Base-by-base conservation (phyloP, 78 protist species). In the Chrysochromulina tobinii region DNA sequence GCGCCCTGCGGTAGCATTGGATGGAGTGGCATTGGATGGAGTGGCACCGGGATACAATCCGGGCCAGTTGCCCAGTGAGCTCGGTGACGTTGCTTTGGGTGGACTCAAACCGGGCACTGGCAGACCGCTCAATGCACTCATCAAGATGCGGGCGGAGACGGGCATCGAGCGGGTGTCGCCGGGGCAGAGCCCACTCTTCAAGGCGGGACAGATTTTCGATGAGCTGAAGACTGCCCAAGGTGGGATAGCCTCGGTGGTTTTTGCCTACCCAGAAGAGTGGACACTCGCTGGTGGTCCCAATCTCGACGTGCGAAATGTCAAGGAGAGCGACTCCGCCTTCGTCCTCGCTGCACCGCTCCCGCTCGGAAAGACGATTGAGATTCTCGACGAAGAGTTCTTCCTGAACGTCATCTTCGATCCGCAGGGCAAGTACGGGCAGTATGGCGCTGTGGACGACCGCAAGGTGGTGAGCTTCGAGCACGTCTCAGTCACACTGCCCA, bases 281-380 rank as follows among this genome's bases (percentile, higher is more conserved):
- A 20, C n/a, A 9, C 59, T 51, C 25, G 84, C 84, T 11, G 7
- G 15, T 11, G 84, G 84, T 7, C 84, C 58, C 7, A 75, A 75
- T 18, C 25, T 75, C 59, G 84, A 75, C 84, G 84, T 75, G 84
- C 57, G 84, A 15, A n/a, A 75, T 58, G 27, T 75, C n/a, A 21
- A 27, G 25, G 5, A 4, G 59, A 20, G 48, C 58, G 84, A 75
- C n/a, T 50, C 58, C 1, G 84, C 84, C 15, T 75, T 75, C 84
- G n/a, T 75, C 27, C 54, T 75, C 57, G 84, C 15, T 11, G 27
- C n/a, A 3, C 58, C 38, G 58, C 23, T 51, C n/a, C 84, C 84
- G 18, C 58, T 1, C 18, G 84, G 84, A 9, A 12, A 7, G 64
- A 48, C 81, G 81, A 2, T 75, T n/a, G 38, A 3, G 15, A 21